Evolutionary conservation across 2,329 filamentous ascomycete genomes (phyloP), one percentile per base, ranked within the genome.

Genomic region (Trichophyton benhamiae): DNA sequence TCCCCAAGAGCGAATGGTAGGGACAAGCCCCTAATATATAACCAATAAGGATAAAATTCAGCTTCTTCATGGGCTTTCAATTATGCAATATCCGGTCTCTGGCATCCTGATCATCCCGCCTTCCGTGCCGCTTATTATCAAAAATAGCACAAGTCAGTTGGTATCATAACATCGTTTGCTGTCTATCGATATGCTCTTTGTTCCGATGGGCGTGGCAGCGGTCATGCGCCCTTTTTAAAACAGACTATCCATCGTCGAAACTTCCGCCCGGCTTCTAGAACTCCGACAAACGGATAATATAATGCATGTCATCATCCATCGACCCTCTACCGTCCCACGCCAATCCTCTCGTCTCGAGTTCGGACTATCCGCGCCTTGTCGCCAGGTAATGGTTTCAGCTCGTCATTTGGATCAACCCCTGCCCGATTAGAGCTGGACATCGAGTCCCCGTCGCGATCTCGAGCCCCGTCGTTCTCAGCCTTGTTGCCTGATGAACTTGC

Each of bases 371-470:
- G 69, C 36, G 77, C 76, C 66, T 78, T 78, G 62, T 79, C 77
- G 0, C 76, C 77, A 0, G 78, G 77, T 52, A 79, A 67, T 15
- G 78, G 78, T 66, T 79, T 79, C 67, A 79, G 65, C 63, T 79
- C 78, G 69, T 79, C 77, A 62, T 74, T 79, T 3, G 78, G 77
- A 68, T 79, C 77, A 52, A 74, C 66, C 7, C 60, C 58, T 20
- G 68, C 69, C 30, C 62, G 61, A 60, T 68, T 70, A 1, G 49
- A 53, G 48, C 66, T 63, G 7, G 58, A 60, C 9, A 49, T 36
- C 15, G 36, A 36, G 1, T 38, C 33, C 22, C 4, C 55, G 30
- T 42, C 55, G 25, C 30, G 30, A 15, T 33, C 46, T 15, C 38
- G 55, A 30, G 59, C 25, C 11, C 42, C 41, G n/a, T 44, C 33